A percentile compares a stretch with the other conserved stretches of the same genome.
Conservation (phyloP, 306 rosid species). For the Datisca glomerata region DNA sequence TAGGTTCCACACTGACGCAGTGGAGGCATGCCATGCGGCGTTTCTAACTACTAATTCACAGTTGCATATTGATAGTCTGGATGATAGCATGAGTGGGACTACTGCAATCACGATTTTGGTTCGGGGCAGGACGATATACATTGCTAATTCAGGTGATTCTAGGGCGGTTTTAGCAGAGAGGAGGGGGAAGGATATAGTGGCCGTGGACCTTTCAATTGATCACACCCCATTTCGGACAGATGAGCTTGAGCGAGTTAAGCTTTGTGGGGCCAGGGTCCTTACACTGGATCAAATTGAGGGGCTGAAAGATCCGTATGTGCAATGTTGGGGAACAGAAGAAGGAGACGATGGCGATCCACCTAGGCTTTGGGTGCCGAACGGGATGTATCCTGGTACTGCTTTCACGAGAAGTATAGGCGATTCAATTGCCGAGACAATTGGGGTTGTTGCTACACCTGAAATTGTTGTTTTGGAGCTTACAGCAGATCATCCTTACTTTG, state of each 20-base stretch:
- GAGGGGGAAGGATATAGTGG: constrained; percentile 66
- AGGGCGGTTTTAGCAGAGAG: constrained; percentile 85
- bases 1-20: constrained; percentile 46
- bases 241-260: constrained; percentile 77
- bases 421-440: constrained; percentile 84
- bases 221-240: constrained; percentile 82
- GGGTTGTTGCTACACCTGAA: constrained; percentile 96
- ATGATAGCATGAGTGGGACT: constrained; percentile 96
- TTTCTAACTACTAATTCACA: constrained; percentile 60
- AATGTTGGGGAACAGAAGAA: constrained; percentile 91
- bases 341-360: constrained; percentile 97
- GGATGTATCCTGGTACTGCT: constrained; percentile 98
- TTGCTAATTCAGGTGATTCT: constrained; percentile 92
- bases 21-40: constrained; percentile 77
- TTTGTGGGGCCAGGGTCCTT: constrained; percentile 91
- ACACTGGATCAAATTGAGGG: constrained; percentile 99
- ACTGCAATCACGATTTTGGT: constrained; percentile 81
- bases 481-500: constrained; percentile 73
- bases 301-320: constrained; percentile 83
- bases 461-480: constrained; percentile 83
- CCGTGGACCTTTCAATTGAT: constrained; percentile 85
- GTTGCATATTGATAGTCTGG: constrained; percentile 58
- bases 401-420: constrained; percentile 93
- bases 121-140: constrained; percentile 62
- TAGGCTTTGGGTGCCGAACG: constrained; percentile 90